Conservation (phyloP, 2,329 filamentous ascomycete species). For the Fusarium sterilihyphosum region DNA sequence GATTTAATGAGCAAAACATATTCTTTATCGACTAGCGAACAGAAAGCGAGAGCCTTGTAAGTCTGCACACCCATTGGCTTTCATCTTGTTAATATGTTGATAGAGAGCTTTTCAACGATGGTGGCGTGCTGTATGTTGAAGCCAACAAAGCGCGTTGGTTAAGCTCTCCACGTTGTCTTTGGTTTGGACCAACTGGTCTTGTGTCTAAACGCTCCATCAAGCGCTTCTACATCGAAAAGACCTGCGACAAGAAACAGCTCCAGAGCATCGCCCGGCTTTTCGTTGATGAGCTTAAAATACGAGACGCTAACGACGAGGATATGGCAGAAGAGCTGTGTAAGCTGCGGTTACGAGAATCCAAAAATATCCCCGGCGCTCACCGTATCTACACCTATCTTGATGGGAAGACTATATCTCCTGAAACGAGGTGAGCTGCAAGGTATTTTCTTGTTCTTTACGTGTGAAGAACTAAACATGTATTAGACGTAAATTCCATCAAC, state of each 20-base stretch:
- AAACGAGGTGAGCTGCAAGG: not conserved
- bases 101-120: too few relatives aligned
- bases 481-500: constrained; percentile 10
- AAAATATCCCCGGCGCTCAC: not conserved
- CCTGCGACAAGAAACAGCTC: too few relatives aligned
- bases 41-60: not conserved
- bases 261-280: too few relatives aligned
- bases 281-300: too few relatives aligned
- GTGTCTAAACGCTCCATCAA: too few relatives aligned
- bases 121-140: too few relatives aligned
- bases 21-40: not conserved
- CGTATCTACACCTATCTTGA: constrained; percentile 22
- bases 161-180: too few relatives aligned
- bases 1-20: not conserved
- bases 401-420: not conserved
- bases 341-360: not conserved
- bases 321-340: not conserved
- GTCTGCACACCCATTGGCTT: too few relatives aligned
- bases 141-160: too few relatives aligned
- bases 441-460: accelerated
- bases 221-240: too few relatives aligned
- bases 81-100: too few relatives aligned
- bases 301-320: constrained; percentile 2
- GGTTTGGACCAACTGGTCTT: too few relatives aligned
- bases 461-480: not conserved